Conservation (phyloP, 768 basidiomycete genomes). For the Tricholomella constricta region DNA sequence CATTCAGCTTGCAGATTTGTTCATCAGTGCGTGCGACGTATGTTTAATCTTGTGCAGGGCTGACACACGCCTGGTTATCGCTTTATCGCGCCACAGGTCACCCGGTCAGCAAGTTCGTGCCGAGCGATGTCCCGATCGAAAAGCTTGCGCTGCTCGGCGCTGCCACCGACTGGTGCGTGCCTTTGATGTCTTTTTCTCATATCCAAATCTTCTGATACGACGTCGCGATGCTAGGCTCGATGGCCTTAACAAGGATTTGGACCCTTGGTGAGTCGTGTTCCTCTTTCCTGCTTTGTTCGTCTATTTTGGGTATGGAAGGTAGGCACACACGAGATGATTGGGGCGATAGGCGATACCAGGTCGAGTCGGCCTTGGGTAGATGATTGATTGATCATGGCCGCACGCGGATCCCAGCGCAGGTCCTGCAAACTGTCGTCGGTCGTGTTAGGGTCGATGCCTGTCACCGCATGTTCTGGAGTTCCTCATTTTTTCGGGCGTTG, state of each 20-base stretch:
- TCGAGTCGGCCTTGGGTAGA: neutral
- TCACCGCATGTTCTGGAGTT: neutral
- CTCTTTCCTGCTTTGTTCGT: neutral
- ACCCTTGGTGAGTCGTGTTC: conserved; percentile 45
- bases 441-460: neutral
- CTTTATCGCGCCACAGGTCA: conserved; percentile 48
- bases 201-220: conserved; percentile 3
- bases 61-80: neutral
- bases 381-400: too few species aligned
- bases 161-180: conserved; percentile 78
- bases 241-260: conserved; percentile 90
- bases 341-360: neutral
- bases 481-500: neutral
- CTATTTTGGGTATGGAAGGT: neutral
- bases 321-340: neutral
- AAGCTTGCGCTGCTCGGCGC: conserved; percentile 77
- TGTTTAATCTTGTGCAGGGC: neutral
- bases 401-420: too few species aligned
- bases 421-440: neutral
- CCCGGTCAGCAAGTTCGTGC: conserved; percentile 93
- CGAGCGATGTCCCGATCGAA: conserved; percentile 74
- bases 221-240: conserved; percentile 61
- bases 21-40: conserved; percentile 76
- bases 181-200: neutral
- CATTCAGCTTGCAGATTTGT: conserved; percentile 86